Evolutionary conservation across 2,329 filamentous ascomycete genomes (phyloP).

Genomic region (Penicillium decumbens): DNA sequence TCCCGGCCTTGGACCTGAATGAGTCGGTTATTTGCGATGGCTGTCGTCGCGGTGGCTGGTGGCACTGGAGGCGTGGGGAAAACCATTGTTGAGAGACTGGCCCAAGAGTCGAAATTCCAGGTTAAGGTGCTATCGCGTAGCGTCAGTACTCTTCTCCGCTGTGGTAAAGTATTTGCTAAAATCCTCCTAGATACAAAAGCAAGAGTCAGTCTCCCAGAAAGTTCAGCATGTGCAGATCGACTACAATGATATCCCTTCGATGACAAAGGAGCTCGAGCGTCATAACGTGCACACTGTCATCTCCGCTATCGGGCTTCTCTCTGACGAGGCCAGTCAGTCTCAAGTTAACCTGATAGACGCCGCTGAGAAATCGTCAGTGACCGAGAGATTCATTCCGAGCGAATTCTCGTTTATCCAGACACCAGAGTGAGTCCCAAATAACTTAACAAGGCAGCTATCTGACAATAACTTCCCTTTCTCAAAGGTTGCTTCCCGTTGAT

Average conservation of each 20-base stretch:
- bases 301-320: constrained; percentile 38
- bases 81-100: constrained; percentile 45
- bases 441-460: background rate
- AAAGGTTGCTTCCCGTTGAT: constrained; percentile 27
- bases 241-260: constrained; percentile 31
- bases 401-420: constrained; percentile 39
- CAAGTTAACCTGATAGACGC: constrained; percentile 47
- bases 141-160: constrained; percentile 22
- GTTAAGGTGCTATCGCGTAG: constrained; percentile 43
- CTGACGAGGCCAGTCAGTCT: constrained; percentile 26
- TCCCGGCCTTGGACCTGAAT: background rate
- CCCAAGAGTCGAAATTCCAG: constrained; percentile 31
- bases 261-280: constrained; percentile 29
- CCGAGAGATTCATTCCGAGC: constrained; percentile 44
- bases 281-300: constrained; percentile 46
- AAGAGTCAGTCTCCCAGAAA: constrained; percentile 5
- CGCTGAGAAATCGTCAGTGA: constrained; percentile 37
- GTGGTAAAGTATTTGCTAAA: background rate
- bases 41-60: constrained; percentile 46
- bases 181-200: background rate
- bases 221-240: constrained; percentile 27
- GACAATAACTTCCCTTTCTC: background rate
- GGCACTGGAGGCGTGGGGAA: constrained; percentile 47
- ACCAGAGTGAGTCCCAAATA: constrained; percentile 23
- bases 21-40: constrained; percentile 27